phyloP scores from a whole-genome alignment of 352 stramenopile genomes.

The Phytopythium chamaehyphon region DNA sequence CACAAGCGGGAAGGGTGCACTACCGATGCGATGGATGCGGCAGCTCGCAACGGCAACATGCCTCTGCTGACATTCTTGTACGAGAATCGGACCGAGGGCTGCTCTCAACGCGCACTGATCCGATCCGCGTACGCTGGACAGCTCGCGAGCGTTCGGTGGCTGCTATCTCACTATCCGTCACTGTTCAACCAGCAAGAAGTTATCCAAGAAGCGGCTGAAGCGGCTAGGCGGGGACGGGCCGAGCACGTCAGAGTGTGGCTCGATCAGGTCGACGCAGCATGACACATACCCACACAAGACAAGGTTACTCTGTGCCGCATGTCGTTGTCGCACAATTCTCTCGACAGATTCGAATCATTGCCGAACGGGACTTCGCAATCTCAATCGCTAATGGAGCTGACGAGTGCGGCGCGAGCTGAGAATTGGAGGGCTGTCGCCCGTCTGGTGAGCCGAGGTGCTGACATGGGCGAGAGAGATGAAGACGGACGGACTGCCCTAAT shows the following conservation, averaged over 20 bases:
- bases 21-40: constrained; percentile 40
- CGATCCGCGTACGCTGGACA: constrained; percentile 27
- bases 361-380: too few relatives aligned
- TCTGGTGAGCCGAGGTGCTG: too few relatives aligned
- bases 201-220: constrained; percentile 17
- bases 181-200: constrained; percentile 17
- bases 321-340: too few relatives aligned
- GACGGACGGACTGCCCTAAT: too few relatives aligned
- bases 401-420: too few relatives aligned
- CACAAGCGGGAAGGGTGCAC: constrained; percentile 30
- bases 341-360: too few relatives aligned
- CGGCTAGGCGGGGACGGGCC: constrained; percentile 17
- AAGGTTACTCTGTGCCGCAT: too few relatives aligned
- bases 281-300: too few relatives aligned
- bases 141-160: constrained; percentile 28
- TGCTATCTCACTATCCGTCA: constrained; percentile 13
- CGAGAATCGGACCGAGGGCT: constrained; percentile 20
- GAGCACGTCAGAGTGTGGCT: constrained; percentile 31
- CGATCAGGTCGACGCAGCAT: constrained; percentile 4
- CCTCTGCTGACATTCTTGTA: constrained; percentile 28
- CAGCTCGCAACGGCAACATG: constrained; percentile 34
- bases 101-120: constrained; percentile 15
- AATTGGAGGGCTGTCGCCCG: too few relatives aligned
- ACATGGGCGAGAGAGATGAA: too few relatives aligned
- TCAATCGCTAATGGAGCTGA: too few relatives aligned